These are phyloP conservation scores for Pelargonium cotyledonis DNA, from an alignment of 441 rosid species.

Conservation along the genomic window DNA sequence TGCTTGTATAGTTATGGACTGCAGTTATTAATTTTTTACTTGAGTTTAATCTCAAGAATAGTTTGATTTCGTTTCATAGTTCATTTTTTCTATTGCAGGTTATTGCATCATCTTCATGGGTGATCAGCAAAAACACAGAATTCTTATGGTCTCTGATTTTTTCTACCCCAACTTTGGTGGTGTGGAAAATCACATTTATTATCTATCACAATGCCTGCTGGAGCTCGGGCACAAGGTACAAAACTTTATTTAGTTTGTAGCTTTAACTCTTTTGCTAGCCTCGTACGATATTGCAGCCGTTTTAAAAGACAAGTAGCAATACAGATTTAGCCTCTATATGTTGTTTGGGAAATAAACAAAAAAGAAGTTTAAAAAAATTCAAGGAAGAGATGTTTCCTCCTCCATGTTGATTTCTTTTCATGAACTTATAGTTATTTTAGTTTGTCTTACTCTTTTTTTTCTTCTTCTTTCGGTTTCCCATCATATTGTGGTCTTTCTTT, in stretches of 20 bases:
- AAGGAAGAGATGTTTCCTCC: background rate
- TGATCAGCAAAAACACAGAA: slow-evolving; percentile 44
- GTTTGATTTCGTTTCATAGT: background rate
- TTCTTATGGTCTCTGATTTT: slow-evolving; percentile 95
- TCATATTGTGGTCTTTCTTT: background rate
- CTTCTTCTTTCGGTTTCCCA: background rate
- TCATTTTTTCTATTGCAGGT: slow-evolving; percentile 20
- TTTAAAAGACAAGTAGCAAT: background rate
- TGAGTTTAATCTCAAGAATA: background rate
- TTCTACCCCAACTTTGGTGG: slow-evolving; percentile 99
- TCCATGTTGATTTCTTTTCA: background rate
- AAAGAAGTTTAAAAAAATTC: background rate
- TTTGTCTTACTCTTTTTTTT: background rate
- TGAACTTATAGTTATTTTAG: background rate
- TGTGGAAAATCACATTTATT: slow-evolving; percentile 89
- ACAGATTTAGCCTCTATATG: background rate
- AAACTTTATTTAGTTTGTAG: background rate
- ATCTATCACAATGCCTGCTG: slow-evolving; percentile 79
- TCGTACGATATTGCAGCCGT: background rate
- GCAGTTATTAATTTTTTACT: background rate
- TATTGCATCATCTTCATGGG: slow-evolving; percentile 30
- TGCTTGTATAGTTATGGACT: too few species aligned
- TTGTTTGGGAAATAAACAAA: background rate
- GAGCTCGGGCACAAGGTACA: slow-evolving; percentile 93
- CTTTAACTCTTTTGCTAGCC: background rate